phyloP scores from a whole-genome alignment of 208 protist species.

The Leishmania amazonensis region DNA sequence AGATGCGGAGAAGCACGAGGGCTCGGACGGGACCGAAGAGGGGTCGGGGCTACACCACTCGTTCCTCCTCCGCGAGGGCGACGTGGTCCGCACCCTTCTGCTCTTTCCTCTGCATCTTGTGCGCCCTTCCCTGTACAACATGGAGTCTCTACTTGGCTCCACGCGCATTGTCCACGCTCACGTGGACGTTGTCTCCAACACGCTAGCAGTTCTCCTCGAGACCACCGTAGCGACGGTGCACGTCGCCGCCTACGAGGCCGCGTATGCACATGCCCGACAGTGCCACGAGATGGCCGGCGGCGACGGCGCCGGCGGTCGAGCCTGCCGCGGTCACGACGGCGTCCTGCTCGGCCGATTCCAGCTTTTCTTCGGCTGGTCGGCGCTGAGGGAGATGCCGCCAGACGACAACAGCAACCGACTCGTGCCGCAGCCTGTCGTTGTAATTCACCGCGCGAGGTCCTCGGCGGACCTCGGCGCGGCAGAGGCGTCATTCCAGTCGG shows the following conservation, averaged over 20 bases:
- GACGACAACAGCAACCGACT: conserved; percentile 78
- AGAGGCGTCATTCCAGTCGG: not conserved
- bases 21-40: not conserved
- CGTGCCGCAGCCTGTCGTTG: conserved; percentile 69
- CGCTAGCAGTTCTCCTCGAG: conserved; percentile 59
- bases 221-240: conserved; percentile 49
- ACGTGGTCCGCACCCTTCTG: conserved; percentile 57
- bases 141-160: conserved; percentile 48
- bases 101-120: conserved; percentile 77
- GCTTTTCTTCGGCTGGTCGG: conserved; percentile 66
- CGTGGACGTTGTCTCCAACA: conserved; percentile 67
- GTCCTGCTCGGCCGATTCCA: conserved; percentile 60
- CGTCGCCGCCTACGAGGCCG: conserved; percentile 36
- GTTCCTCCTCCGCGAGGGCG: conserved; percentile 39
- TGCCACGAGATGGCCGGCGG: conserved; percentile 3
- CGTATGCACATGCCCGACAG: conserved; percentile 19
- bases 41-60: not conserved
- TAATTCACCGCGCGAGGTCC: conserved; percentile 4
- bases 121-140: conserved; percentile 61
- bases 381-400: conserved; percentile 60
- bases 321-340: conserved; percentile 4
- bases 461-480: not conserved
- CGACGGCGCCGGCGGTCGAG: not conserved
- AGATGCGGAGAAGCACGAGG: not conserved
- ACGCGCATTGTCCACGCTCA: conserved; percentile 53